Conservation (phyloP, 352 stramenopile species). For the Globisporangium recalcitrans region DNA sequence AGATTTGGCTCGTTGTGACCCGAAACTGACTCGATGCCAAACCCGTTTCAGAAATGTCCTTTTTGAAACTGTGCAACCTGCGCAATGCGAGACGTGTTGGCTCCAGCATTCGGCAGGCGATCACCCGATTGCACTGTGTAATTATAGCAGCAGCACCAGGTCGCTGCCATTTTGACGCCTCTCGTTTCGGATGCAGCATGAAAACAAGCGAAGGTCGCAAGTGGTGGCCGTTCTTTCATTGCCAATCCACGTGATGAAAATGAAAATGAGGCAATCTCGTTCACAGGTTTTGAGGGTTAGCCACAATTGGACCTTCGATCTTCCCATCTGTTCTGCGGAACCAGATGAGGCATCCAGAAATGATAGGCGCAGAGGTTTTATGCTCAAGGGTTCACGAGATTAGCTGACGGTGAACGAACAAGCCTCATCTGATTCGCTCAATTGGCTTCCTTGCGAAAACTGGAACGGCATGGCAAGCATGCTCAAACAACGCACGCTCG, state of each 20-base stretch:
- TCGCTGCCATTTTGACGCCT: too few species aligned
- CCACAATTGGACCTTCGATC: neutral
- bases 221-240: too few species aligned
- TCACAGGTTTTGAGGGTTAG: neutral
- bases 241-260: too few species aligned
- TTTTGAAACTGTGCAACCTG: neutral
- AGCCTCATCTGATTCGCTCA: neutral
- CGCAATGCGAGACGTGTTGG: neutral
- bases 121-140: neutral
- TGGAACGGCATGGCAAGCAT: too few species aligned
- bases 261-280: too few species aligned
- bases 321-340: neutral
- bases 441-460: neutral
- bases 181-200: too few species aligned
- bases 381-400: too few species aligned
- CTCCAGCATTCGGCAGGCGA: neutral
- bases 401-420: conserved; percentile 4
- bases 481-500: too few species aligned
- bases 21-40: conserved; percentile 5
- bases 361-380: neutral
- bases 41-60: neutral
- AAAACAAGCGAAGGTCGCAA: too few species aligned
- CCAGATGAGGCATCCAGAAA: conserved; percentile 3
- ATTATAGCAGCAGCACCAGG: too few species aligned
- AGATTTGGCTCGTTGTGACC: neutral